Conservation (phyloP, 768 basidiomycete species). For the Suillus variegatus region DNA sequence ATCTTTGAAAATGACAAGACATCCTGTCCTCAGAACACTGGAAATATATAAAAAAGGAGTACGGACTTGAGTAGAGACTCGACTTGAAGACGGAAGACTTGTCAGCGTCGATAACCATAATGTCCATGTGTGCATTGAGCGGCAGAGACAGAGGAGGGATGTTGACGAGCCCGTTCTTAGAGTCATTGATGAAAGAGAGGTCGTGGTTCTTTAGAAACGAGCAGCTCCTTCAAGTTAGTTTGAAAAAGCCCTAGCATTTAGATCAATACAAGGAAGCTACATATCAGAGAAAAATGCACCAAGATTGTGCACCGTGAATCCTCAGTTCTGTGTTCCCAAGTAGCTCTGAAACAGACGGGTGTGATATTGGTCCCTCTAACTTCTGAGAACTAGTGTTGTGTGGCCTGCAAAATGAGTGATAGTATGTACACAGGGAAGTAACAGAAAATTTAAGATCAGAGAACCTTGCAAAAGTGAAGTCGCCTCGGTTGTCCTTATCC, state of each 20-base stretch:
- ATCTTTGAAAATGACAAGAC: conserved; percentile 97
- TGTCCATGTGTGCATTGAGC: conserved; percentile 81
- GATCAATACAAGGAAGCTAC: conserved; percentile 29
- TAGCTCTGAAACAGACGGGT: conserved; percentile 73
- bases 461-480: conserved; percentile 91
- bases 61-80: conserved; percentile 55
- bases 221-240: conserved; percentile 80
- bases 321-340: conserved; percentile 80
- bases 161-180: conserved; percentile 77
- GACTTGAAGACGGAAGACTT: conserved; percentile 99
- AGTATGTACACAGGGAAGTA: conserved; percentile 72
- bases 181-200: conserved; percentile 80
- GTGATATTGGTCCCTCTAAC: conserved; percentile 79
- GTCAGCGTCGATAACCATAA: conserved; percentile 87
- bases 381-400: conserved; percentile 56
- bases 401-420: neutral
- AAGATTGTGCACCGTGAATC: conserved; percentile 81
- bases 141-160: conserved; percentile 87
- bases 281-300: conserved; percentile 42
- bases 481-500: conserved; percentile 73
- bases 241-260: conserved; percentile 69
- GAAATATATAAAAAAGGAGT: conserved; percentile 91
- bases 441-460: conserved; percentile 87
- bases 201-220: conserved; percentile 87
- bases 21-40: conserved; percentile 84